Base-by-base conservation (phyloP, 139 green algal species). In the Micractinium sp. region DNA sequence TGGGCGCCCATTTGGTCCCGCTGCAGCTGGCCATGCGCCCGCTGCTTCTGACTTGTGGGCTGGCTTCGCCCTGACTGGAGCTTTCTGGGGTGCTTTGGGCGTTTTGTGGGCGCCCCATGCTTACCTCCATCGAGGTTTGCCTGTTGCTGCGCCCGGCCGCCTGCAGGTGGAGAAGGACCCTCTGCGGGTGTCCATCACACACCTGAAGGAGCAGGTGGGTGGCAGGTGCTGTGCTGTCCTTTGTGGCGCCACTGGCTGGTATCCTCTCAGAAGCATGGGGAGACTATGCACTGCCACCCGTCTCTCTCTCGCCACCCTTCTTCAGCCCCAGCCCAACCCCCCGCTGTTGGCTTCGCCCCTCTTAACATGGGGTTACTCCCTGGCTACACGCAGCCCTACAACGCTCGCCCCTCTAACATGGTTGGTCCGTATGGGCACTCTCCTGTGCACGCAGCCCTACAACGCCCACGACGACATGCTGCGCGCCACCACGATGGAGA, bases 401-500 rank as follows among this genome's bases (percentile, higher is more conserved):
- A 79, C 19, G 29, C 73, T n/a, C n/a, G n/a, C n/a, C n/a, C n/a
- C n/a, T n/a, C n/a, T n/a, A n/a, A n/a, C n/a, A n/a, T n/a, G n/a
- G n/a, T n/a, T n/a, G n/a, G n/a, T n/a, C n/a, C n/a, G n/a, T n/a
- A n/a, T n/a, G n/a, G n/a, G n/a, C n/a, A n/a, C n/a, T n/a, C n/a
- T n/a, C n/a, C n/a, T n/a, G n/a, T n/a, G n/a, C n/a, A n/a, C n/a
- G 31, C 89, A 96, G 81, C 63, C 89, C 0, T 98, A 99, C 91
- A 93, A 96, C 75, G 53, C 89, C 27, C 90, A 94, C 61, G 94
- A 97, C 77, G 97, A 98, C 90, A 93, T 96, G 84, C 87, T 98
- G 56, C 98, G 98, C 88, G 95, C 97, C 19, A 99, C 97, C 66
- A 94, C 93, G 75, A 98, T 99, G 96, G 97, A 99, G 93, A 93